Evolutionary conservation across 495 filamentous ascomycete genomes (phyloP).

Genomic region (Filosporella fistucella): DNA sequence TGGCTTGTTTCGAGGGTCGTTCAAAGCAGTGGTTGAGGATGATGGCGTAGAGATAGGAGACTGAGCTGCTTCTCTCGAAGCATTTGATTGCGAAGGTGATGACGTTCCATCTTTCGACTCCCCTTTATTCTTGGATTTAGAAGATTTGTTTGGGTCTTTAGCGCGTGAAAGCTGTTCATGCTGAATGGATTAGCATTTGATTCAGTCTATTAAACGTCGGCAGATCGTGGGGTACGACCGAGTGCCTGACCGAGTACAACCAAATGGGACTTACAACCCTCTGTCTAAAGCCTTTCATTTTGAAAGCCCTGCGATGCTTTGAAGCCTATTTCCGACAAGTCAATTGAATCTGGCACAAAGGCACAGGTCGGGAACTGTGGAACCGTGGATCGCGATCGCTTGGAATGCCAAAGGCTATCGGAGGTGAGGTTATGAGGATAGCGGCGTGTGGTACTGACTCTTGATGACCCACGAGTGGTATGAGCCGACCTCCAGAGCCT

Average conservation of each 20-base stretch:
- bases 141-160: conserved; percentile 87
- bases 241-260: not conserved
- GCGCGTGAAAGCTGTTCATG: conserved; percentile 81
- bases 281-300: conserved; percentile 97
- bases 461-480: too few relatives aligned
- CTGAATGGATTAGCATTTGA: conserved; percentile 26
- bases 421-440: too few relatives aligned
- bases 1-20: conserved; percentile 79
- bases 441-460: too few relatives aligned
- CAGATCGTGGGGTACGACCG: too few relatives aligned
- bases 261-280: conserved; percentile 75
- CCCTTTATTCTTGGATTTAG: conserved; percentile 82
- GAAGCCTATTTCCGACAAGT: too few relatives aligned
- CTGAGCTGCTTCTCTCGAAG: conserved; percentile 47
- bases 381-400: not conserved
- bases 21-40: conserved; percentile 82
- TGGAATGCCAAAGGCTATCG: not conserved
- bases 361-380: not conserved
- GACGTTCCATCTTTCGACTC: conserved; percentile 71
- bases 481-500: too few relatives aligned
- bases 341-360: not conserved
- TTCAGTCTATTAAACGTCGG: too few relatives aligned
- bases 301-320: too few relatives aligned
- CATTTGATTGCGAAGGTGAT: conserved; percentile 56
- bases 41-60: conserved; percentile 64